Evolutionary conservation across 495 filamentous ascomycete species (phyloP).

Genomic region (Penicillium dipodomyicola): DNA sequence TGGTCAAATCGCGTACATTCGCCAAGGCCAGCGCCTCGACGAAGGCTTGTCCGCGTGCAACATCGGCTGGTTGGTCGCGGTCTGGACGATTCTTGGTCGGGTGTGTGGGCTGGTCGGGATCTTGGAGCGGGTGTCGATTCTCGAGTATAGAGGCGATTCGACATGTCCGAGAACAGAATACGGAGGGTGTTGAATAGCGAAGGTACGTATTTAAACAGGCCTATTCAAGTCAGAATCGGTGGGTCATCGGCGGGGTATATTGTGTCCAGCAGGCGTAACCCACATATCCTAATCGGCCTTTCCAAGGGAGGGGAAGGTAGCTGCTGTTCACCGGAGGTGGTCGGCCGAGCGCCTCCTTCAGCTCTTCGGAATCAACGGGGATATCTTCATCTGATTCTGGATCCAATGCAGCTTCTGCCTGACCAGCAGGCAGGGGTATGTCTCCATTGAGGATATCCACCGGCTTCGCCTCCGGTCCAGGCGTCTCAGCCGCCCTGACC

Average conservation of each 20-base stretch:
- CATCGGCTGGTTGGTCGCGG: conserved; percentile 59
- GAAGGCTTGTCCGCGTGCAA: conserved; percentile 63
- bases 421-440: conserved; percentile 13
- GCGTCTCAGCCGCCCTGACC: conserved; percentile 11
- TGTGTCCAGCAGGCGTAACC: conserved; percentile 28
- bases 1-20: conserved; percentile 79
- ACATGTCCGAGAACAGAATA: conserved; percentile 90
- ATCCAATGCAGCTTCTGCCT: conserved; percentile 33
- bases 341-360: conserved; percentile 53
- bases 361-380: conserved; percentile 41
- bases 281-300: conserved; percentile 88
- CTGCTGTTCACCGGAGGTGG: conserved; percentile 80
- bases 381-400: conserved; percentile 51
- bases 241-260: neutral
- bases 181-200: conserved; percentile 75
- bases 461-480: conserved; percentile 15
- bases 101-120: conserved; percentile 75
- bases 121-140: conserved; percentile 74
- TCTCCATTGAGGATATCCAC: conserved; percentile 25
- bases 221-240: conserved; percentile 39
- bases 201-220: conserved; percentile 94
- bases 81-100: conserved; percentile 80
- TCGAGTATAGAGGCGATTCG: conserved; percentile 89
- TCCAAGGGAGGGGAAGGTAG: conserved; percentile 89
- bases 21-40: conserved; percentile 75